Conservation (phyloP, 225 moss, liverwort and hornwort species). For the Ulota crispa region DNA sequence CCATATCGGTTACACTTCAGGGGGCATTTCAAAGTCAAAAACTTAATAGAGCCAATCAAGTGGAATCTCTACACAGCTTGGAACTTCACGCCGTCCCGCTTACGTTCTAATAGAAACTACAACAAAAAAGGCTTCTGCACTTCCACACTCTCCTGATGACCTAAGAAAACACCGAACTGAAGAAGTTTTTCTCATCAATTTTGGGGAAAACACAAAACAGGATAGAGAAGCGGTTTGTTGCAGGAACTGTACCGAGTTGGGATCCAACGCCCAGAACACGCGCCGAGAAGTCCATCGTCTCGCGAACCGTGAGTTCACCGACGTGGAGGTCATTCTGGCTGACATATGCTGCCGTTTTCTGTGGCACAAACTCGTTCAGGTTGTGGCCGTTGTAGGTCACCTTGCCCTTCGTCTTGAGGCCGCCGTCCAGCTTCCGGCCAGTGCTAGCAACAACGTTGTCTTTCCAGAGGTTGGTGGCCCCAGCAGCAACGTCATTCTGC, state of each 20-base stretch:
- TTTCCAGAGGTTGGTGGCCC: conserved; percentile 63
- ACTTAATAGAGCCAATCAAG: too few species aligned
- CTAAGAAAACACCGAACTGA: neutral
- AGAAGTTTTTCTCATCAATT: neutral
- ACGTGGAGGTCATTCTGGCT: conserved; percentile 57
- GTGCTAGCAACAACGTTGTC: conserved; percentile 49
- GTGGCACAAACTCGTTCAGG: conserved; percentile 44
- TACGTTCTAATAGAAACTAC: too few species aligned
- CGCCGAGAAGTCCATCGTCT: conserved; percentile 44
- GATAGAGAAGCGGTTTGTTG: neutral
- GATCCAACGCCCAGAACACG: conserved; percentile 40
- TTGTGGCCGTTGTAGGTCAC: conserved; percentile 44
- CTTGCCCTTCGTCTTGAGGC: conserved; percentile 39
- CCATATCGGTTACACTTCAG: too few species aligned
- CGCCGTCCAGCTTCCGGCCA: conserved; percentile 44
- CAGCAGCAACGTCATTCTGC: conserved; percentile 49
- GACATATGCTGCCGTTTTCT: conserved; percentile 52
- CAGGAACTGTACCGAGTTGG: conserved; percentile 31
- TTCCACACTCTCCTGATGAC: neutral
- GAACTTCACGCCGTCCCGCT: too few species aligned
- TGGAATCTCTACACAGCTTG: too few species aligned
- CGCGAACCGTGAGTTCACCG: conserved; percentile 52
- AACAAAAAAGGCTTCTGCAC: too few species aligned
- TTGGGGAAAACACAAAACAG: neutral
- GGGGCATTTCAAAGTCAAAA: too few species aligned